Percentiles rank a stretch among this genome's conserved stretches.
phyloP scores from a whole-genome alignment of 2,329 filamentous ascomycete species.

The Ceratocystiopsis sp. region DNA sequence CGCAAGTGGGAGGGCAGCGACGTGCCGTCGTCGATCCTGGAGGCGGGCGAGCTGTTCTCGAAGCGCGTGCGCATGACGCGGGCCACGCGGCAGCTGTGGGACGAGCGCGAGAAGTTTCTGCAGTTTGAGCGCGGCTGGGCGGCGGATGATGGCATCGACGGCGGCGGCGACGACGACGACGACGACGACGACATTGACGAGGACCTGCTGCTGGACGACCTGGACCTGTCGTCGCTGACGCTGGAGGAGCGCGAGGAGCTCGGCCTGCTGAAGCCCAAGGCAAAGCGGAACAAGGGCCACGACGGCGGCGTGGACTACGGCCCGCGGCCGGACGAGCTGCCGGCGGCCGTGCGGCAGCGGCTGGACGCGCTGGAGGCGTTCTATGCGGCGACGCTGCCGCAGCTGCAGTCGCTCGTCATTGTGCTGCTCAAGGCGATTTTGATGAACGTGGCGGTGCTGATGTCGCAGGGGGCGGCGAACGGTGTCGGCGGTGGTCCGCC shows the following conservation, averaged over 20 bases:
- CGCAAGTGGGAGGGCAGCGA: conserved; percentile 87
- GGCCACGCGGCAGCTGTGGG: conserved; percentile 85
- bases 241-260: conserved; percentile 29
- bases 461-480: conserved; percentile 35
- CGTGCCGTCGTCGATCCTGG: conserved; percentile 83
- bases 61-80: conserved; percentile 80
- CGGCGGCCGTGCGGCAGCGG: conserved; percentile 42
- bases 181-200: conserved; percentile 12
- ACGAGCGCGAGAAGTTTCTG: conserved; percentile 79
- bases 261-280: conserved; percentile 22
- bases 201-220: conserved; percentile 23
- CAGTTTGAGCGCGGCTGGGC: conserved; percentile 87
- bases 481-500: conserved; percentile 7
- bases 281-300: background rate
- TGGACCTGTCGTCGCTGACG: conserved; percentile 19
- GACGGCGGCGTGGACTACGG: conserved; percentile 28
- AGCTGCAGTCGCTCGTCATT: conserved; percentile 84
- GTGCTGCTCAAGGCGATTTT: conserved; percentile 81
- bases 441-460: conserved; percentile 72
- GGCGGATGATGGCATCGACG: conserved; percentile 14
- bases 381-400: conserved; percentile 65
- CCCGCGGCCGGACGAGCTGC: conserved; percentile 28
- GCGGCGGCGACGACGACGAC: background rate
- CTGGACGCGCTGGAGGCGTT: conserved; percentile 63
- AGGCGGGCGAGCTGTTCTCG: conserved; percentile 85